Conservation (phyloP, 83 land plant species). For the Thuja plicata region DNA sequence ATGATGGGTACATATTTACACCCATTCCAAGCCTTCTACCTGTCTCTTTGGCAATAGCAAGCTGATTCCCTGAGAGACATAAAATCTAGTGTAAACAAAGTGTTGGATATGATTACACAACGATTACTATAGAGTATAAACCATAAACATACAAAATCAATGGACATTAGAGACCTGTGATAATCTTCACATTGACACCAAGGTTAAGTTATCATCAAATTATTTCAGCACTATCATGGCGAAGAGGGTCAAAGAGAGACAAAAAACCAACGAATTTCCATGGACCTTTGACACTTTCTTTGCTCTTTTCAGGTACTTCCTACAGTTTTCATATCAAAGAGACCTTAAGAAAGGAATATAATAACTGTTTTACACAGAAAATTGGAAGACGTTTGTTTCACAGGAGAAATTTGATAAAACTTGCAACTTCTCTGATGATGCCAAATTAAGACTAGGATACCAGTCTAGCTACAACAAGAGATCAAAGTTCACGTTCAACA, state of each 20-base stretch:
- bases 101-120: background rate
- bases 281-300: slow-evolving; percentile 49
- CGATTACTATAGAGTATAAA: background rate
- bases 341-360: background rate
- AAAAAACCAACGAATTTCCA: slow-evolving; percentile 60
- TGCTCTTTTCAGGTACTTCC: slow-evolving; percentile 60
- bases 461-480: slow-evolving; percentile 64
- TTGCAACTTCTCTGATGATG: background rate
- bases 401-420: background rate
- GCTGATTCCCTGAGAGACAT: slow-evolving; percentile 38
- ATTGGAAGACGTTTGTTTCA: background rate
- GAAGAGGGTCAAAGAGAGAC: slow-evolving; percentile 70
- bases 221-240: slow-evolving; percentile 72
- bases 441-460: background rate
- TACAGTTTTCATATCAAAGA: slow-evolving; percentile 18
- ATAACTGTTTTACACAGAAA: background rate
- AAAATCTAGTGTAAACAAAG: background rate
- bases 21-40: slow-evolving; percentile 64
- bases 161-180: slow-evolving; percentile 12
- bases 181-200: no score
- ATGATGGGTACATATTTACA: slow-evolving; percentile 57
- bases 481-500: slow-evolving; percentile 56
- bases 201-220: slow-evolving; percentile 65
- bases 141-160: background rate
- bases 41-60: slow-evolving; percentile 60